A percentile compares a stretch with the other conserved stretches of the same genome.
These are phyloP conservation scores for Fusarium irregulare DNA, from an alignment of 2,329 filamentous ascomycete species.

Conservation along the genomic window DNA sequence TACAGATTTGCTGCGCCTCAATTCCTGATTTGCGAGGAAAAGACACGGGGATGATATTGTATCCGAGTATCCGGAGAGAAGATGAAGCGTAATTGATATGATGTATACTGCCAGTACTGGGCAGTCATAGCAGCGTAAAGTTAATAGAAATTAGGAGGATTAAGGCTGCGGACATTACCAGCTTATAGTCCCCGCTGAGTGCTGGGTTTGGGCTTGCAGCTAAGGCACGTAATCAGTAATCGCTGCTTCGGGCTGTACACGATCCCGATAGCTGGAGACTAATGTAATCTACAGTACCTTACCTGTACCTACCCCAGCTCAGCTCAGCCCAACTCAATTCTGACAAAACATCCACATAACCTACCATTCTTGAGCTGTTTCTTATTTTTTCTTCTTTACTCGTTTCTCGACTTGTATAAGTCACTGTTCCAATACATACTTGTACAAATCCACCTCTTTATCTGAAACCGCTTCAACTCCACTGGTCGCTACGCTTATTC, in stretches of 20 bases:
- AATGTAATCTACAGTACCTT: neutral
- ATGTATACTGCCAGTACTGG: no score
- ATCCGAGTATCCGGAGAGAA: neutral
- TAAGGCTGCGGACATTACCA: neutral
- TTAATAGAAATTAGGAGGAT: constrained; percentile 1
- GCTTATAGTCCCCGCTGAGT: constrained; percentile 8
- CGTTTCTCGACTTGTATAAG: neutral
- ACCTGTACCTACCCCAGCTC: neutral
- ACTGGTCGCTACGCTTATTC: constrained; percentile 15
- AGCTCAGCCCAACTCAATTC: constrained; percentile 26
- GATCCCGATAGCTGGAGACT: constrained; percentile 13
- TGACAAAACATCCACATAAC: constrained; percentile 31
- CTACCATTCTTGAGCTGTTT: constrained; percentile 2
- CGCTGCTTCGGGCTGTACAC: constrained; percentile 23
- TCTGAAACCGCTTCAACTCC: constrained; percentile 11
- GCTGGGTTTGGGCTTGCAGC: neutral
- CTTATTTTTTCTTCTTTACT: neutral
- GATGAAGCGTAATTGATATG: no score
- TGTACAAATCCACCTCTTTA: constrained; percentile 3
- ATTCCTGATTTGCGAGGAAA: constrained; percentile 6
- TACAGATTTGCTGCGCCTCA: constrained; percentile 32
- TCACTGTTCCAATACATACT: neutral
- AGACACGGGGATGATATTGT: neutral
- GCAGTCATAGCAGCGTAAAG: no score
- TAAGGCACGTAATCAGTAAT: constrained; percentile 11